Conservation (phyloP, 805 yeast genomes). For the Candida insectalens region DNA sequence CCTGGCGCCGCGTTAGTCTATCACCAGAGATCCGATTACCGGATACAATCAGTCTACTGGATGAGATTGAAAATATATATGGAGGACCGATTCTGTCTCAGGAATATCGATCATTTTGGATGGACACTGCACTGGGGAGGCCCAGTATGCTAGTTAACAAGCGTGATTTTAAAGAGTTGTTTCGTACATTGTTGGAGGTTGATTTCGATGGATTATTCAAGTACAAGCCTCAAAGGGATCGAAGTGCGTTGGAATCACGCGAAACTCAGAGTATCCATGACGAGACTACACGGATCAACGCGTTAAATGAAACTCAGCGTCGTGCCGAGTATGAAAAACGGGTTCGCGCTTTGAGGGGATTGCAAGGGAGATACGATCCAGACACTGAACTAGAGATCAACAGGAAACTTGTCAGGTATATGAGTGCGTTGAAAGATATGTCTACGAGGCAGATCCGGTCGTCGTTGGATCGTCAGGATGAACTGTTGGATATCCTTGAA, state of each 20-base stretch:
- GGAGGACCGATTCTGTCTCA: constrained; percentile 5
- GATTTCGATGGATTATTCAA: constrained; percentile 6
- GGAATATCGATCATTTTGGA: constrained; percentile 10
- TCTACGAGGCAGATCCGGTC: constrained; percentile 1
- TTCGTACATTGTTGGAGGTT: constrained; percentile 9
- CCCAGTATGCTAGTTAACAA: constrained; percentile 5
- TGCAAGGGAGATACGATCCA: not conserved
- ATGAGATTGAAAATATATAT: constrained; percentile 7
- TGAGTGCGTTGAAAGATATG: constrained; percentile 1
- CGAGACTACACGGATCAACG: constrained; percentile 1
- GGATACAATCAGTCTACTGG: constrained; percentile 7
- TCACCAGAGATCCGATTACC: constrained; percentile 1
- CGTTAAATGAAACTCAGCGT: not conserved
- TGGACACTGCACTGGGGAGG: constrained; percentile 10
- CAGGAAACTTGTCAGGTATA: constrained; percentile 4
- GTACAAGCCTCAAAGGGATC: too few species aligned
- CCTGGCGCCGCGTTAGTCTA: constrained; percentile 6
- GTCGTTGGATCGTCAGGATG: constrained; percentile 10
- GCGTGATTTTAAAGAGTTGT: constrained; percentile 9
- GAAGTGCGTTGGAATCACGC: too few species aligned
- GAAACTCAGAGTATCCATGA: constrained; percentile 1
- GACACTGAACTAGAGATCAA: constrained; percentile 4
- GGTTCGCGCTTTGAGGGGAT: constrained; percentile 1
- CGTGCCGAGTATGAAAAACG: constrained; percentile 1
- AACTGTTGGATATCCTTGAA: constrained; percentile 7